Percentiles rank a stretch among this genome's conserved stretches.
Evolutionary conservation across 2,329 filamentous ascomycete genomes (phyloP).

Genomic region (Mariannaea sp.): DNA sequence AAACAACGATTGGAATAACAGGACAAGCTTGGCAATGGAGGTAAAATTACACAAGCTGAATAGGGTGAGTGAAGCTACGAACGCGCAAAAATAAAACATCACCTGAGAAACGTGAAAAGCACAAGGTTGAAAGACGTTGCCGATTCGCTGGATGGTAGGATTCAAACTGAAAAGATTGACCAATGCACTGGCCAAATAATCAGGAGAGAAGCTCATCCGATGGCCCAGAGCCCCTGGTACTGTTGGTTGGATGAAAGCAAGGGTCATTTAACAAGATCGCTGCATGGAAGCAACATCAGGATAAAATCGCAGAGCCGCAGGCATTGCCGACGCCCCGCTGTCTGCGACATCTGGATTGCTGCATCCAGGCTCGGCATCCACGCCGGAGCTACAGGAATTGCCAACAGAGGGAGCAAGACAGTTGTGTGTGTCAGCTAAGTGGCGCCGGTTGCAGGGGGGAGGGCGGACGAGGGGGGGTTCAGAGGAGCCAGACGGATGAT

Average conservation of each 20-base stretch:
- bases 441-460: constrained; percentile 19
- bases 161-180: constrained; percentile 3
- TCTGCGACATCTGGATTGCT: constrained; percentile 11
- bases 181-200: neutral
- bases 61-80: constrained; percentile 6
- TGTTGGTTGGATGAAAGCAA: neutral
- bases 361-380: constrained; percentile 9
- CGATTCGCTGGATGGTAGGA: constrained; percentile 25
- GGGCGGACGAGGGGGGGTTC: constrained; percentile 16
- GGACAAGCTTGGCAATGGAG: no score
- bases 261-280: no score
- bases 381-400: constrained; percentile 14
- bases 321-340: constrained; percentile 1
- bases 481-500: no score
- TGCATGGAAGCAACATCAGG: neutral
- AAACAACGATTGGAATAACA: neutral
- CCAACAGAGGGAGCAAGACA: constrained; percentile 2
- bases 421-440: constrained; percentile 18
- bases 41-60: constrained; percentile 4
- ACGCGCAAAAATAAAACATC: constrained; percentile 27
- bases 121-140: constrained; percentile 20
- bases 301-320: constrained; percentile 12
- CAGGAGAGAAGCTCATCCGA: constrained; percentile 13
- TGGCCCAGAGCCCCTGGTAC: constrained; percentile 2
- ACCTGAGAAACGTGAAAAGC: constrained; percentile 19